Evolutionary conservation across 1,284 basidiomycete species (phyloP).

Genomic region (Amylostereum chailletii): DNA sequence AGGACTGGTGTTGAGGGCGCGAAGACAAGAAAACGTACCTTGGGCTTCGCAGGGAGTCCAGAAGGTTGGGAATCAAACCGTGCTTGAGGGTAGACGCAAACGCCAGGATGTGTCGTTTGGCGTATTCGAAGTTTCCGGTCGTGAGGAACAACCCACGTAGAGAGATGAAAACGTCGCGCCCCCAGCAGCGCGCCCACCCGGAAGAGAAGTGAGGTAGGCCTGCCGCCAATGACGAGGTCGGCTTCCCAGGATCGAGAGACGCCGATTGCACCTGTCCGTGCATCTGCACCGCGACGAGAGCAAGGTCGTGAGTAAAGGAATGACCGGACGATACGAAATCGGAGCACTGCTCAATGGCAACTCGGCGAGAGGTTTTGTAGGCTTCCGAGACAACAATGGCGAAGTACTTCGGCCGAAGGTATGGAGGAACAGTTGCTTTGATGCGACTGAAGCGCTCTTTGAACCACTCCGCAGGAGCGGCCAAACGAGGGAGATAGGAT

Average conservation of each 20-base stretch:
- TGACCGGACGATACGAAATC: slow-evolving; percentile 81
- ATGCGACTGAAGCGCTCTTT: slow-evolving; percentile 77
- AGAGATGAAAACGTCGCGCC: slow-evolving; percentile 94
- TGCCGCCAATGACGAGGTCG: slow-evolving; percentile 82
- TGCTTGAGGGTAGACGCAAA: slow-evolving; percentile 85
- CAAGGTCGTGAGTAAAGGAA: slow-evolving; percentile 83
- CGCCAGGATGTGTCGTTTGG: slow-evolving; percentile 81
- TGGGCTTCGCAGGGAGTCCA: slow-evolving; percentile 81
- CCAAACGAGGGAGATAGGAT: slow-evolving; percentile 33
- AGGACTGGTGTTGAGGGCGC: slow-evolving; percentile 9
- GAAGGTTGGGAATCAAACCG: slow-evolving; percentile 86
- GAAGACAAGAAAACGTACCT: slow-evolving; percentile 41
- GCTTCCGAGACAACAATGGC: slow-evolving; percentile 83
- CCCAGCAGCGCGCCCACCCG: slow-evolving; percentile 94
- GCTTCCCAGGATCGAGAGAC: slow-evolving; percentile 65
- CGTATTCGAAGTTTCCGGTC: slow-evolving; percentile 82
- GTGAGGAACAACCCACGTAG: slow-evolving; percentile 86
- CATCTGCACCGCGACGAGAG: slow-evolving; percentile 86
- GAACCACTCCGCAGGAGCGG: slow-evolving; percentile 72
- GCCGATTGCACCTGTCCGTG: slow-evolving; percentile 84
- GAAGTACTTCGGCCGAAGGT: slow-evolving; percentile 91
- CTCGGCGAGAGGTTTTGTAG: slow-evolving; percentile 80
- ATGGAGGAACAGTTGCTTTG: slow-evolving; percentile 66
- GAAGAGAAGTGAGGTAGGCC: slow-evolving; percentile 88
- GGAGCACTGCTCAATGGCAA: slow-evolving; percentile 79